Base-by-base conservation (phyloP, 2,329 filamentous ascomycete species). In the Botrytis aclada region DNA sequence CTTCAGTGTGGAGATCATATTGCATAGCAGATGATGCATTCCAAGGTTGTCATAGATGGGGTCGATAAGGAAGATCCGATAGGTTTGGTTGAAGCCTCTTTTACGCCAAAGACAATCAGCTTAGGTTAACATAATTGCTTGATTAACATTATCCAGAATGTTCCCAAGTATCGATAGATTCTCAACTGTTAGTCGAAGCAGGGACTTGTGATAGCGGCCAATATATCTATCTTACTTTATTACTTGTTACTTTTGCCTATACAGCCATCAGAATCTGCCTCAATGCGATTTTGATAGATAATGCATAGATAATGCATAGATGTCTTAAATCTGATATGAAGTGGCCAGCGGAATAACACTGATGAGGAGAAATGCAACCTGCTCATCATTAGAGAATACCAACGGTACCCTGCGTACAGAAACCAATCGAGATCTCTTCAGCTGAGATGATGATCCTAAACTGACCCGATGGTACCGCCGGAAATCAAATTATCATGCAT, bases 1-100 rank as follows among this genome's bases (percentile, higher is more conserved):
- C 45, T 67, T 67, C 64, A 29, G 10, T 47, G 18, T 29, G 20
- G 43, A 51, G 41, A 65, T 45, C 62, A n/a, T n/a, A 34, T 14
- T 22, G 25, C 41, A 47, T 37, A 41, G 47, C 47, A 67, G 65
- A 39, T 54, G 64, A 56, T 41, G 64, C 64, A 67, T 41, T 54
- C n/a, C 51, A n/a, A 54, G 14, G 51, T 54, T 56, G 18, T 41
- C 64, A 39, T 39, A 47, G n/a, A 45, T 43, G 29, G 41, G 41
- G 29, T 25, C 7, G 16, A 22, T 20, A 14, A 32, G 37, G 47
- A 16, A 9, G 18, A 54, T 41, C 65, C 47, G 37, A 56, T 56
- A 56, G 65, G 47, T 41, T 29, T 41, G 14, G 47, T 67, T 41
- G 14, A 25, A 39, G 34, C 45, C 34, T 54, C 14, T n/a, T 25